These are phyloP conservation scores for Melampsora americana DNA, from an alignment of 1,284 basidiomycete genomes.

Conservation along the genomic window DNA sequence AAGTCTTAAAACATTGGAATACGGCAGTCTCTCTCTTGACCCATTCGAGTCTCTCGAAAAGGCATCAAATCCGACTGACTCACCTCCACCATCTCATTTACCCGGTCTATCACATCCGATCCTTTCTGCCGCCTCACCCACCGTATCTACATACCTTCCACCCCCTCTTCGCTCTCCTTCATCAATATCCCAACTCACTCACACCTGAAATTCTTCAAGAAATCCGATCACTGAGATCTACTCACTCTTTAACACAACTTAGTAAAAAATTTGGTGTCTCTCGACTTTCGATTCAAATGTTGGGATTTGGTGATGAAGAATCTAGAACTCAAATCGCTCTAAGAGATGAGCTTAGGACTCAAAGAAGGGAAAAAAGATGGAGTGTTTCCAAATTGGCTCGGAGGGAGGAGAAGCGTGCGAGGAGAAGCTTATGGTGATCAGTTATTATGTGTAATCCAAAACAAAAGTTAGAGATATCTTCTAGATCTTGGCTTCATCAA, in stretches of 20 bases:
- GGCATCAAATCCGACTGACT: neutral
- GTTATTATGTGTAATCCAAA: no score
- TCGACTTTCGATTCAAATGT: constrained; percentile 12
- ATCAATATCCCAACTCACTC: neutral
- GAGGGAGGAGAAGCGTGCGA: constrained; percentile 17
- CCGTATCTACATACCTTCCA: constrained; percentile 16
- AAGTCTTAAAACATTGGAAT: neutral
- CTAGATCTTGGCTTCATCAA: no score
- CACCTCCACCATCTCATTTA: neutral
- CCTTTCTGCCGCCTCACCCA: neutral
- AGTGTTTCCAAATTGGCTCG: constrained; percentile 14
- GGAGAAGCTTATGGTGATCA: constrained; percentile 21
- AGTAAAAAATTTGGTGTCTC: constrained; percentile 23
- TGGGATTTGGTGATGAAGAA: neutral
- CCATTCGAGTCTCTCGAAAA: neutral
- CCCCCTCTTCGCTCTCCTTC: neutral
- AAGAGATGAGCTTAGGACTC: neutral
- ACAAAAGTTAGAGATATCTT: no score
- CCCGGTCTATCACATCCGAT: constrained; percentile 1
- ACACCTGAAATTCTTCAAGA: constrained; percentile 5
- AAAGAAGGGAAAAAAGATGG: constrained; percentile 23
- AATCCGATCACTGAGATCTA: neutral
- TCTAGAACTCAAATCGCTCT: neutral
- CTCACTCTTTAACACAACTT: constrained; percentile 13
- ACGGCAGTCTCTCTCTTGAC: neutral